Evolutionary conservation across 1,284 basidiomycete species (phyloP).

Genomic region (Ganoderma lingzhi): DNA sequence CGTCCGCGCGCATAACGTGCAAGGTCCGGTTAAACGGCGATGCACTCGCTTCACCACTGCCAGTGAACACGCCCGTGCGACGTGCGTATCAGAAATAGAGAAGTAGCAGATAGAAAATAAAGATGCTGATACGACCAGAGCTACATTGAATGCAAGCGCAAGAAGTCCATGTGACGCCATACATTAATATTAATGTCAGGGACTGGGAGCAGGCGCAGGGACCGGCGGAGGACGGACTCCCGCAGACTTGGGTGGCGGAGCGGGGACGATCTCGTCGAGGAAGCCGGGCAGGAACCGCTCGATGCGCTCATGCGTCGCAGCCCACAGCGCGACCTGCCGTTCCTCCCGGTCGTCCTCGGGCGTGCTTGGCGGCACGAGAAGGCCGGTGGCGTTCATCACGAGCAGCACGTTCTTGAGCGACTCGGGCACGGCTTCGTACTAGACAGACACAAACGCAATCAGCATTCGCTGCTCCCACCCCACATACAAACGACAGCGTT

Average conservation of each 20-base stretch:
- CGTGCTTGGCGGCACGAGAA: constrained; percentile 77
- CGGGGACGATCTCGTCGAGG: constrained; percentile 71
- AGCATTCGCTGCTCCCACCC: constrained; percentile 16
- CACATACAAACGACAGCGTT: neutral
- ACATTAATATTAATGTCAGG: constrained; percentile 1
- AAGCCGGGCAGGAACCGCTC: constrained; percentile 92
- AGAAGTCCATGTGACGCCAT: neutral
- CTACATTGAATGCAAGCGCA: constrained; percentile 9
- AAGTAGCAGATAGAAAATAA: neutral
- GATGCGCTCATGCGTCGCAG: constrained; percentile 83
- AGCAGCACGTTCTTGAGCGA: constrained; percentile 97
- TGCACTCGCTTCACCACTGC: neutral
- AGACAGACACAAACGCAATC: constrained; percentile 22
- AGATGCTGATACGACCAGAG: constrained; percentile 22
- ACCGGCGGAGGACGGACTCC: constrained; percentile 7
- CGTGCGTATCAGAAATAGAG: constrained; percentile 10
- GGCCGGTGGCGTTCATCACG: constrained; percentile 91
- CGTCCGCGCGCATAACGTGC: neutral
- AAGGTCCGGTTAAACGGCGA: neutral
- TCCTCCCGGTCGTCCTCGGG: constrained; percentile 63
- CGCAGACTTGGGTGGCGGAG: constrained; percentile 44
- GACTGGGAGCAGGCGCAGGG: constrained; percentile 9
- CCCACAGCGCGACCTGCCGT: constrained; percentile 83
- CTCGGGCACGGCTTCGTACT: constrained; percentile 96
- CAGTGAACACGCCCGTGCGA: neutral